Conservation (phyloP, 116 monocot genomes). For the Dioscorea cayenensis region DNA sequence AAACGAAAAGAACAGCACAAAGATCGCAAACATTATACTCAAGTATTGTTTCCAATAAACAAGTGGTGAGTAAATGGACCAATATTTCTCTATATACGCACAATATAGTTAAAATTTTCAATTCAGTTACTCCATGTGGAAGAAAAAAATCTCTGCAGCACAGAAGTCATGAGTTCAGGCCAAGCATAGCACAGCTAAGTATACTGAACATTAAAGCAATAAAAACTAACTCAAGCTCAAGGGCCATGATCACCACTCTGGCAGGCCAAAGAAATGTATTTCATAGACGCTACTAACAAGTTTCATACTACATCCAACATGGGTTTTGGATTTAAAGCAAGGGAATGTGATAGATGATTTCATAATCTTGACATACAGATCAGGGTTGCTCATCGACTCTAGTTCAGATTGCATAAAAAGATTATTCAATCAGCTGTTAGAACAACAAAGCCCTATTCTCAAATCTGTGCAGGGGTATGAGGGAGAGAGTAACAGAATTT, state of each 20-base stretch:
- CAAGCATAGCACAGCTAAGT: too few species aligned
- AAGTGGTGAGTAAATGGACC: neutral
- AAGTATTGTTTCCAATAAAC: neutral
- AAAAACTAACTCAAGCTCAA: too few species aligned
- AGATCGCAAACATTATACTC: neutral
- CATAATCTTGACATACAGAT: too few species aligned
- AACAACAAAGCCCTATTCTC: neutral
- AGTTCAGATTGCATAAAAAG: neutral
- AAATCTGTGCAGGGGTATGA: neutral
- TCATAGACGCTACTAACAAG: too few species aligned
- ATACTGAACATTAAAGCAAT: too few species aligned
- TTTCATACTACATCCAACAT: too few species aligned
- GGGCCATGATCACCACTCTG: too few species aligned
- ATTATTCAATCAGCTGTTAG: neutral
- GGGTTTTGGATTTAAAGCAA: too few species aligned
- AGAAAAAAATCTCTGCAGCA: neutral
- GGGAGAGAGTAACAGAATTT: conserved; percentile 10
- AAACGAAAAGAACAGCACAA: neutral
- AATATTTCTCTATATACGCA: neutral
- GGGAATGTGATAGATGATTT: too few species aligned
- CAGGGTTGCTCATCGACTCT: neutral
- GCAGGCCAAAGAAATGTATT: too few species aligned
- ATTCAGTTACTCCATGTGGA: neutral
- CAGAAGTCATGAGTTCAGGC: too few species aligned
- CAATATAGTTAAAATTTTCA: neutral